Evolutionary conservation across 805 yeast species (phyloP), one percentile per base, ranked within the genome.

Genomic region (Cyberlindnera maritima): DNA sequence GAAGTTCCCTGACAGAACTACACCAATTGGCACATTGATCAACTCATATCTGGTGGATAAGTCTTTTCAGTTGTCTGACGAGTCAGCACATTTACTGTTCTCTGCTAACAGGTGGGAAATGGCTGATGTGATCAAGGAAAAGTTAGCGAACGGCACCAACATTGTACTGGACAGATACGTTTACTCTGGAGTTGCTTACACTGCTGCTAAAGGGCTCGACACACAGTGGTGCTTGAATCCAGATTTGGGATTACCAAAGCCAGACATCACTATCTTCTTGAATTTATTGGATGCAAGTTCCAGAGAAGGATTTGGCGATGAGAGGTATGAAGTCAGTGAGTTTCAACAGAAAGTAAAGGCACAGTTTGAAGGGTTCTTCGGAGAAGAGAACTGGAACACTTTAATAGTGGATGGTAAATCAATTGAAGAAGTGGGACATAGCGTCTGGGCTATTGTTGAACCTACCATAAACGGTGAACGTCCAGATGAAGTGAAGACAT

Each of bases 91-190:
- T 65, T 70, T 94, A 20, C 68, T 94, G 29, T 94, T 94, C 64
- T 81, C 90, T 55, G 97, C 98, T 1, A 94, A 94, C 59, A 70
- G 99, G 53, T 94, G 99, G 99, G 99, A 94, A 63, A 57, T 80
- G 19, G 76, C 74, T 2, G 64, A 69, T 1, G 62, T 64, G 4
- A 80, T 94, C 5, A 60, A 66, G 11, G 46, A 60, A 1, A 60
- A 69, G 12, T 63, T 90, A 17, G 55, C 65, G 1, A 52, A 62
- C 0, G 97, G 96, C 1, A 61, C 60, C 12, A 72, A 74, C 43
- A 75, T 94, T 1, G 72, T 94, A 0, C 63, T 91, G 47, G 99
- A 94, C 62, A 71, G 99, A 53, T 94, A 92, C 59, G 85, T 87
- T 4, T 92, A 88, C 60, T 89, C 97, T 0, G 99, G 99, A 0